Conservation (phyloP, 2,329 filamentous ascomycete genomes). For the Colletotrichum sp. region DNA sequence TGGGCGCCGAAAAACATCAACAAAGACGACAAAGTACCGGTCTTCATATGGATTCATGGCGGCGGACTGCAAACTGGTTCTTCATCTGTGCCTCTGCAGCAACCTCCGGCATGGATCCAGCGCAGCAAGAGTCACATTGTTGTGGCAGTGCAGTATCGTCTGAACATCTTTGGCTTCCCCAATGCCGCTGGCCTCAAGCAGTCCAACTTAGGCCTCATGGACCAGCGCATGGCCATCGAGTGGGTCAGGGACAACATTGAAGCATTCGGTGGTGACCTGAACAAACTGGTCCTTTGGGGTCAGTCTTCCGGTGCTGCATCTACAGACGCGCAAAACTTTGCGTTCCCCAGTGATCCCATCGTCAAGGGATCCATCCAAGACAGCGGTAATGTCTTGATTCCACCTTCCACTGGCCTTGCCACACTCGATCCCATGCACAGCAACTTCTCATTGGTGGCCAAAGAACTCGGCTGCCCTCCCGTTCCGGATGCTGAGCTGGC, state of each 20-base stretch:
- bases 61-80: slow-evolving; percentile 45
- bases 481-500: slow-evolving; percentile 27
- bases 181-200: slow-evolving; percentile 22
- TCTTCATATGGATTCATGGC: slow-evolving; percentile 63
- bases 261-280: slow-evolving; percentile 61
- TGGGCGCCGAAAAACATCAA: not conserved
- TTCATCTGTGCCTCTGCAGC: slow-evolving; percentile 34
- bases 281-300: not conserved
- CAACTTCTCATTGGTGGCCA: slow-evolving; percentile 44
- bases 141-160: slow-evolving; percentile 51
- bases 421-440: slow-evolving; percentile 37
- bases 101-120: slow-evolving; percentile 34
- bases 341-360: not conserved
- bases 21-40: slow-evolving; percentile 23
- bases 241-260: slow-evolving; percentile 67
- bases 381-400: not conserved
- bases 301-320: not conserved
- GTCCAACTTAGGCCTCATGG: slow-evolving; percentile 68
- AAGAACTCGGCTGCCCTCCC: slow-evolving; percentile 38
- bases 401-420: slow-evolving; percentile 22
- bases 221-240: slow-evolving; percentile 63
- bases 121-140: slow-evolving; percentile 50
- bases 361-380: not conserved
- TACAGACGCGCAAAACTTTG: not conserved
- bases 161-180: slow-evolving; percentile 47